Base-by-base conservation (phyloP, 2,329 filamentous ascomycete species). In the Simplicillium aogashimaense region DNA sequence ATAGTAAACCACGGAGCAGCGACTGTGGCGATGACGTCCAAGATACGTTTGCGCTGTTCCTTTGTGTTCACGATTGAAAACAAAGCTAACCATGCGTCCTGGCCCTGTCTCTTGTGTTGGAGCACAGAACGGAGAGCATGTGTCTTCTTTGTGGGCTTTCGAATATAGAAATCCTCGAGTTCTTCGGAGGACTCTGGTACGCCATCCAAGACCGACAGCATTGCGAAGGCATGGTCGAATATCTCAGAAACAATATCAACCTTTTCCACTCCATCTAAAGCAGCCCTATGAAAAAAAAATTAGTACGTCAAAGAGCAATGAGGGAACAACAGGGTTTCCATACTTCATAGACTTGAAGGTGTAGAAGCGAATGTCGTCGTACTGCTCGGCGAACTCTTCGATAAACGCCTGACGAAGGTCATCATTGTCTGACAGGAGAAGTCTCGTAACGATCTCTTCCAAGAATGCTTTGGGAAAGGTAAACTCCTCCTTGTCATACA, bases 1-100 rank as follows among this genome's bases (percentile, higher is more conserved):
- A 87, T 85, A 36, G 71, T 74, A 61, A 97, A 95, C 85, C 87
- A 94, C 1, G 90, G 89, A 17, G 85, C 83, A 50, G 95, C 86
- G 29, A 79, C 79, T 33, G 76, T 76, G 2, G 86, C 80, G 63
- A 94, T 82, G 45, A 83, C 74, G 44, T 77, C 74, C 36, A 98
- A 70, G 3, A 95, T 72, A 37, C 70, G 68, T 58, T 97, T 97
- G 38, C 85, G 81, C 56, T 94, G 83, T 13, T 83, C 74, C 46
- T 81, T 78, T 37, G 71, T 76, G 37, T 88, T 70, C 3, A 74
- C 69, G 41, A 81, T 66, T 41, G 73, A 74, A 54, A 97, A 77
- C 16, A 95, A 61, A 3, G 83, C 74, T 14, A 95, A 65, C 90
- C 90, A 97, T 3, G 87, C 85, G 43, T 87, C 82, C 57, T 95